phyloP scores from a whole-genome alignment of 768 basidiomycete genomes.

The Phylloporus sp. region DNA sequence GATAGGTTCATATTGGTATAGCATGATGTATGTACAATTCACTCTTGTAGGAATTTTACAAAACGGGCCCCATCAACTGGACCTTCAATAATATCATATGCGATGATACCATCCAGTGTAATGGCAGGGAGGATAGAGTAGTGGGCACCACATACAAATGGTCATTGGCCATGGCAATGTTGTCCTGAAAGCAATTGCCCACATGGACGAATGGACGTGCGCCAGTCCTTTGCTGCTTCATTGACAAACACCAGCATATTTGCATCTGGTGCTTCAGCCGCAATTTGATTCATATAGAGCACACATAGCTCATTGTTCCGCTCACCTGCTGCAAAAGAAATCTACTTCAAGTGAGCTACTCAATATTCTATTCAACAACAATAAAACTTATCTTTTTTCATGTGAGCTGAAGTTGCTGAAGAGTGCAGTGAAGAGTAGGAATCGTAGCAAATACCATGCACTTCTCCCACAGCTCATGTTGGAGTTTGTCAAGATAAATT shows the following conservation, averaged over 20 bases:
- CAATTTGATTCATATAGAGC: background rate
- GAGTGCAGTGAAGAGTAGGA: background rate
- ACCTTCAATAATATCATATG: too few species aligned
- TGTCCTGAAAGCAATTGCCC: background rate
- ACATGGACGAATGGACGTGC: background rate
- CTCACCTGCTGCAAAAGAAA: background rate
- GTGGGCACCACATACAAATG: background rate
- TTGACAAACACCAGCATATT: background rate
- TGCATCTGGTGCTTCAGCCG: background rate
- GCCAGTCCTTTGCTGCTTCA: background rate
- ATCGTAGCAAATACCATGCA: background rate
- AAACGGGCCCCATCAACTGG: background rate
- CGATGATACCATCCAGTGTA: background rate
- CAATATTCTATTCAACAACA: too few species aligned
- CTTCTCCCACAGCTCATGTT: background rate
- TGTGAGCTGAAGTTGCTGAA: constrained; percentile 2
- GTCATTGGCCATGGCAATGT: background rate
- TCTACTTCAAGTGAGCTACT: too few species aligned
- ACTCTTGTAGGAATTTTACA: too few species aligned
- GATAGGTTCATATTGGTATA: too few species aligned
- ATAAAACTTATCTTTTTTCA: too few species aligned
- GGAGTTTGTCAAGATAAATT: background rate
- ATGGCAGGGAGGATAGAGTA: background rate
- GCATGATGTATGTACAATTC: too few species aligned
- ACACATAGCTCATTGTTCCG: background rate